phyloP scores from a whole-genome alignment of 2,329 filamentous ascomycete species.

The Paecilomyces formosus region DNA sequence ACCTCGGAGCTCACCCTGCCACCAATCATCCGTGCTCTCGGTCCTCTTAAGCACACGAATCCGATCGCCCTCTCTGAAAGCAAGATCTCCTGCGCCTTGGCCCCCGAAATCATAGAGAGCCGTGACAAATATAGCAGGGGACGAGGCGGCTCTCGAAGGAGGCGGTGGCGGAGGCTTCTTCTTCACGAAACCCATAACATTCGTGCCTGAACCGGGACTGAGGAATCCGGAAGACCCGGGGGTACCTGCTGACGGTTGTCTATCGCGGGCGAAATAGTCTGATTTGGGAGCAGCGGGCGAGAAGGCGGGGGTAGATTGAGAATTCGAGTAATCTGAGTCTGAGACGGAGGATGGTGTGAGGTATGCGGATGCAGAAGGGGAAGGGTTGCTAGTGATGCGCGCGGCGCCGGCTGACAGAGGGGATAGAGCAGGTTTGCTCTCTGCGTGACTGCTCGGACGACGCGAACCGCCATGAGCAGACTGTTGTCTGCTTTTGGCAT shows the following conservation, averaged over 20 bases:
- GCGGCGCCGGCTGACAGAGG: conserved; percentile 15
- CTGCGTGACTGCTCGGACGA: conserved; percentile 27
- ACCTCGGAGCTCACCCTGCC: conserved; percentile 69
- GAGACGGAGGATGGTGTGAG: conserved; percentile 15
- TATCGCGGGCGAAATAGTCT: conserved; percentile 39
- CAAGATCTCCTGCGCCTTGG: conserved; percentile 61
- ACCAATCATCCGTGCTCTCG: conserved; percentile 76
- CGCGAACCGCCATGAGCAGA: conserved; percentile 36
- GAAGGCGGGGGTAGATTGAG: conserved; percentile 17
- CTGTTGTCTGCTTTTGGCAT: conserved; percentile 57
- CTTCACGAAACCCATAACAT: conserved; percentile 41
- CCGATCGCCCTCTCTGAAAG: conserved; percentile 67
- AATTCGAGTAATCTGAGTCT: conserved; percentile 12
- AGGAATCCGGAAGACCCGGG: conserved; percentile 27
- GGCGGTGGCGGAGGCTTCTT: conserved; percentile 74
- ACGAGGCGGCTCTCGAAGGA: conserved; percentile 53
- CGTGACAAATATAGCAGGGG: conserved; percentile 52
- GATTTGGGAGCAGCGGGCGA: conserved; percentile 35
- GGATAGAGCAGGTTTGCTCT: conserved; percentile 19
- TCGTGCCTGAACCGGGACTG: conserved; percentile 23
- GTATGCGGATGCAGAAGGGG: neutral
- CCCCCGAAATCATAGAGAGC: conserved; percentile 70
- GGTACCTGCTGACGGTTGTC: conserved; percentile 32
- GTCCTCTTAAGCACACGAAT: conserved; percentile 75
- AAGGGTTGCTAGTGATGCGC: conserved; percentile 13